These are phyloP conservation scores for Parmales sp. DNA, from an alignment of 108 stramenopile species.

Conservation along the genomic window DNA sequence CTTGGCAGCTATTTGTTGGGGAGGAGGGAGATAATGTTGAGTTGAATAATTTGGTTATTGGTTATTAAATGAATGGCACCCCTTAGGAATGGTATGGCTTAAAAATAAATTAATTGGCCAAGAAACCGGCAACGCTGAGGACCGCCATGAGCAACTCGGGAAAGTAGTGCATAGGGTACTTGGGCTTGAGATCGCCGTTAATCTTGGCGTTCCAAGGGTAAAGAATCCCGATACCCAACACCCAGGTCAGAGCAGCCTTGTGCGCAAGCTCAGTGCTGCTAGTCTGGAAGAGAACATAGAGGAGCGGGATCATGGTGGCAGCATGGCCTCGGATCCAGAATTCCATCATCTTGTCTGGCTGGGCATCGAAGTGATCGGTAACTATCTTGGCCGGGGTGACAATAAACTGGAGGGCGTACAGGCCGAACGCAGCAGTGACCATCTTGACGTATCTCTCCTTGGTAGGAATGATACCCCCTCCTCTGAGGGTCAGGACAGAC, in stretches of 20 bases:
- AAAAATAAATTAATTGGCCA: too few relatives aligned
- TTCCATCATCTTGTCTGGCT: background rate
- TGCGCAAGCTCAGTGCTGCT: background rate
- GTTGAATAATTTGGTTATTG: too few relatives aligned
- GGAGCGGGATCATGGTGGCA: background rate
- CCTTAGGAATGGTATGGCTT: too few relatives aligned
- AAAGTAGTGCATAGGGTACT: constrained; percentile 11
- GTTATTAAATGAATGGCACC: too few relatives aligned
- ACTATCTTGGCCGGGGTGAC: too few relatives aligned
- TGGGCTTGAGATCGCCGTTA: background rate
- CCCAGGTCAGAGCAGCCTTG: background rate
- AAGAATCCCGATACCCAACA: background rate
- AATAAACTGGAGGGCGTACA: too few relatives aligned
- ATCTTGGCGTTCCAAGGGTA: constrained; percentile 9
- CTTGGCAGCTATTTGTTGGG: too few relatives aligned
- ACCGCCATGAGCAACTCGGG: background rate
- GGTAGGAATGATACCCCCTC: too few relatives aligned
- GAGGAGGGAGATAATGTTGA: too few relatives aligned
- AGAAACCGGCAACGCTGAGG: background rate
- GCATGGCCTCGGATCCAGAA: constrained; percentile 6
- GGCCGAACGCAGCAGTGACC: too few relatives aligned
- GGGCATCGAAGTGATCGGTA: background rate
- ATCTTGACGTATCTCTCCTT: too few relatives aligned
- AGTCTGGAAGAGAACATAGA: background rate
- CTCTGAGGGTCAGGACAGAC: too few relatives aligned